Base-by-base conservation (phyloP, 371 early-diverging fungal genomes). In the Umbelopsis sp. region DNA sequence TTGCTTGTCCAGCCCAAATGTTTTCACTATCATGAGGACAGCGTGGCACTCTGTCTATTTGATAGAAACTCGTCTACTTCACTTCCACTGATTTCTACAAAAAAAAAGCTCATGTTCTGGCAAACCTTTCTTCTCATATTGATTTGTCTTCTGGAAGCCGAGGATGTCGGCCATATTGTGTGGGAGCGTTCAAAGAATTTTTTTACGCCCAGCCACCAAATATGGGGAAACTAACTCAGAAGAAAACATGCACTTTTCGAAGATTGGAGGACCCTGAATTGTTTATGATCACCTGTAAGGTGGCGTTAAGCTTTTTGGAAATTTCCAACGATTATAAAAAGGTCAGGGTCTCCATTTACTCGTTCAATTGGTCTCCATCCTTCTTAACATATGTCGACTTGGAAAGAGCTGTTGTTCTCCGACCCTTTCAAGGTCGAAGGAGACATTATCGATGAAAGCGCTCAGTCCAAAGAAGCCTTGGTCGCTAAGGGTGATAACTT, bases 361-460 rank as follows among this genome's bases (percentile, higher is more conserved):
- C 10, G 41, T 41, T 41, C 10, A 41, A 2, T 12, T 10, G 41
- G 41, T 41, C 41, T 41, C 37, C 46, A 48, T 66, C 35, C 12
- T 48, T 41, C 65, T 38, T 53, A 48, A 44, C 29, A 68, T n/a
- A 65, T 65, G 65, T 63, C 52, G 63, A 32, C 46, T 37, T 51
- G 51, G 48, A 65, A 71, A 57, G 68, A 75, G 18, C 45, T 64
- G 3, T 20, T 77, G 18, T 73, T 74, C 41, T 71, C 70, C 24
- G 70, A 72, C 50, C 80, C 80, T 11, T 80, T 80, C 41, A 70
- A 29, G 4, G 46, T 72, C 25, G 69, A 74, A 25, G 80, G 74
- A 25, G 72, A 68, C 48, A 71, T 76, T 8, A 71, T 78, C 18
- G 76, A 78, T 71, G 71, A 72, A 45, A 70, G 65, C 2, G 67